Base-by-base conservation (phyloP, 768 basidiomycete species). In the Pholiota molesta region DNA sequence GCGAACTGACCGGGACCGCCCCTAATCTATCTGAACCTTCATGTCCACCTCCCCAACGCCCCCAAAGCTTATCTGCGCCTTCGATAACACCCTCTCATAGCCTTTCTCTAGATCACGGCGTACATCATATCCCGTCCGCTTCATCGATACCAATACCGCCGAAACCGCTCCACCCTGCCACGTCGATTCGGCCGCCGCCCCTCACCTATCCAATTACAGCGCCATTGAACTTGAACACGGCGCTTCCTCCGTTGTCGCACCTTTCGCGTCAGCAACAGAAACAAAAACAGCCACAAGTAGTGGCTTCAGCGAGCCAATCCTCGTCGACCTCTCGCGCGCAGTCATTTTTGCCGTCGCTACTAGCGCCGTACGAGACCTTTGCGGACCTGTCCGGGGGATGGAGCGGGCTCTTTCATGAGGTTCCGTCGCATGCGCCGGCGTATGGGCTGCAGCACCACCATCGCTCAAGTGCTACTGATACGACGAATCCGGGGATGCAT, bases 331-430 rank as follows among this genome's bases (percentile, higher is more conserved):
- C 45, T 9, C 29, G 28, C 23, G 23, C 44, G 17, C 39, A 33
- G 13, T 5, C 40, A 7, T 29, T 13, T 44, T 21, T 31, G 6
- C 11, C 37, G n/a, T 28, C 44, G 8, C 55, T 26, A 37, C 47
- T 19, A 10, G 44, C 19, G 21, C 60, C 56, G 26, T 40, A 52
- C 58, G 68, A 59, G 60, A 71, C 73, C 0, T 73, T 75, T 45
- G 72, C 71, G 2, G 72, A 74, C 42, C 57, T 75, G 23, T 70
- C 73, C 19, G 72, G 69, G 45, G 75, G 74, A n/a, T 79, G 79
- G 79, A 71, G 73, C 52, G 72, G 72, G 7, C 59, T 79, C 57
- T 79, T 78, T 56, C 73, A 75, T 42, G 78, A 80, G 59, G 71
- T 75, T 33, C 69, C 73, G 2, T 67, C 64, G 19, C 66, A 73